Evolutionary conservation across 768 basidiomycete species (phyloP), one percentile per base, ranked within the genome.

Genomic region (Leccinum longicurvipes): DNA sequence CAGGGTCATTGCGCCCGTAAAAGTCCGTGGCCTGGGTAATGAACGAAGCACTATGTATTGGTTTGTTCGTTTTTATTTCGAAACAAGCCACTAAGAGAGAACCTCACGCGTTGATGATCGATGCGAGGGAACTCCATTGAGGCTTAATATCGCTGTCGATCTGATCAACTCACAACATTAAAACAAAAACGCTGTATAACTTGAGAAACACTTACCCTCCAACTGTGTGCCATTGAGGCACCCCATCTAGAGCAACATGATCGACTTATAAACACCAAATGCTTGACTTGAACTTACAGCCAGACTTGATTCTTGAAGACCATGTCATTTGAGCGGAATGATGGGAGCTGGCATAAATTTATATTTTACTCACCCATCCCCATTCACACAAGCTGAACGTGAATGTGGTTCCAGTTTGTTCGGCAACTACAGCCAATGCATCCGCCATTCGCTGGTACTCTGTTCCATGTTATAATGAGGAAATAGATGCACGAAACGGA

Each of bases 361-460:
- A 32, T 23, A 25, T 53, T 44, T 57, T 25, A 70, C 78, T 66
- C 56, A 86, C 85, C 67, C 78, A 72, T 29, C 85, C 85, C 85
- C 85, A 87, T 68, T 87, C 75, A 62, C 85, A 87, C 25, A 87
- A 66, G 32, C 84, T 85, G 52, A 82, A 83, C 11, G 84, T 65
- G 41, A 87, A 69, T 0, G 82, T 82, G 34, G 79, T 82, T 5
- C 79, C 79, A 0, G 79, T 77, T 7, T 65, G 56, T 55, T 76
- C 60, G 24, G 81, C 75, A 17, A 83, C 72, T 10, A 67, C 64
- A 7, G 67, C 69, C 41, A 87, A 78, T 28, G 85, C 84, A 47
- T 80, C 70, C 4, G 82, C 68, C 83, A 87, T 87, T 34, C 82
- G 77, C 21, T 77, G 73, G 57, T 77, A 86, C 61, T 82, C 85